Base-by-base conservation (phyloP, 2,329 filamentous ascomycete species). In the Cladophialophora immunda region DNA sequence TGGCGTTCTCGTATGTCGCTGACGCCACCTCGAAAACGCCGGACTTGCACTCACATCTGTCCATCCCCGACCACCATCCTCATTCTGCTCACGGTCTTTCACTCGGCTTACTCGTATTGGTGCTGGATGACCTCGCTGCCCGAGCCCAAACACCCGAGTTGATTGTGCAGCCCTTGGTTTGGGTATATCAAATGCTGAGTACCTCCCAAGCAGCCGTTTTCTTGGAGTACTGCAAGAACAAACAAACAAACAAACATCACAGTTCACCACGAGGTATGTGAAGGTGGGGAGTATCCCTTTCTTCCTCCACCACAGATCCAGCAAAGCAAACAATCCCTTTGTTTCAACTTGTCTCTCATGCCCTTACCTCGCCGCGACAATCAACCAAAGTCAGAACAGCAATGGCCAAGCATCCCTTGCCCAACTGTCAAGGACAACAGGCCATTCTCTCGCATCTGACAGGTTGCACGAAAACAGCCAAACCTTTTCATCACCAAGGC, bases 11-110 rank as follows among this genome's bases (percentile, higher is more conserved):
- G 7, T 50, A 50, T 25, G 45, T 22, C 19, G 45, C 57, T 59
- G 57, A 59, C 38, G 38, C 57, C 57, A 59, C 57, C 22, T 11
- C 45, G 19, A 47, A 17, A 41, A 41, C 38, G 38, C 38, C 38
- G 17, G 17, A 34, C 15, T 19, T n/a, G 17, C 38, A 19, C 17
- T 41, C 38, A n/a, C 4, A 17, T 41, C n/a, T n/a, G 17, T 19
- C 17, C 38, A 41, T 11, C 4, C 17, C 15, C 15, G 5, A 17
- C 15, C 17, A 17, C 38, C 38, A 41, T 41, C 38, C 38, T 41
- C 17, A 11, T 41, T n/a, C 38, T 41, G 17, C n/a, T n/a, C 38
- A 19, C 17, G 4, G n/a, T n/a, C 15, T 19, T 15, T n/a, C n/a
- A 4, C n/a, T 41, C 17, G 38, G 38, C n/a, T n/a, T 8, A 19